These are phyloP conservation scores for Puccinia coronata DNA, from an alignment of 1,284 basidiomycete species.

Conservation along the genomic window DNA sequence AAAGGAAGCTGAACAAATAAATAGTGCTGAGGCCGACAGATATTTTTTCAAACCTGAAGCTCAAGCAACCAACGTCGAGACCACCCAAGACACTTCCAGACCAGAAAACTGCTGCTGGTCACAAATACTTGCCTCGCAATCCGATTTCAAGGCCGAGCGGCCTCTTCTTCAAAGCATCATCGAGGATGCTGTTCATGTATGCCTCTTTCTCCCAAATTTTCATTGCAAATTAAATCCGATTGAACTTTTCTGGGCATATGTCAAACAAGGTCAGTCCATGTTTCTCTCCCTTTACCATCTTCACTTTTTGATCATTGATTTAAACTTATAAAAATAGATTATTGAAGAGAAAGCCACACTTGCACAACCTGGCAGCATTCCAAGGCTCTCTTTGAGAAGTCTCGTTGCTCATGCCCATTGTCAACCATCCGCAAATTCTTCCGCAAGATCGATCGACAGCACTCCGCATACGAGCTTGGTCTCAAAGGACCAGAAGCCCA, in stretches of 20 bases:
- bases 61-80: not conserved
- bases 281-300: not conserved
- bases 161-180: slow-evolving; percentile 35
- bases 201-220: slow-evolving; percentile 27
- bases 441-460: slow-evolving; percentile 21
- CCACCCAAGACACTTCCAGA: not conserved
- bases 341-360: not conserved
- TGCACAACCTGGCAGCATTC: not conserved
- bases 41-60: not conserved
- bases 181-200: slow-evolving; percentile 22
- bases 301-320: not conserved
- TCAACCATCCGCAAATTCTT: slow-evolving; percentile 4
- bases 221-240: slow-evolving; percentile 39
- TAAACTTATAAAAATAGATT: not conserved
- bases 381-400: slow-evolving; percentile 13
- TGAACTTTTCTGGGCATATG: slow-evolving; percentile 24
- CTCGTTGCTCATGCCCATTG: not conserved
- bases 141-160: slow-evolving; percentile 1
- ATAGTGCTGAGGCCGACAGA: not conserved
- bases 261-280: slow-evolving; percentile 16
- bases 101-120: not conserved
- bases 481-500: not conserved
- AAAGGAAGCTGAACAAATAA: not conserved
- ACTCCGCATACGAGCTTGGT: not conserved
- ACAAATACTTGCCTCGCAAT: not conserved